phyloP scores from a whole-genome alignment of 345 rosid species.

The Corchorus olitorius region DNA sequence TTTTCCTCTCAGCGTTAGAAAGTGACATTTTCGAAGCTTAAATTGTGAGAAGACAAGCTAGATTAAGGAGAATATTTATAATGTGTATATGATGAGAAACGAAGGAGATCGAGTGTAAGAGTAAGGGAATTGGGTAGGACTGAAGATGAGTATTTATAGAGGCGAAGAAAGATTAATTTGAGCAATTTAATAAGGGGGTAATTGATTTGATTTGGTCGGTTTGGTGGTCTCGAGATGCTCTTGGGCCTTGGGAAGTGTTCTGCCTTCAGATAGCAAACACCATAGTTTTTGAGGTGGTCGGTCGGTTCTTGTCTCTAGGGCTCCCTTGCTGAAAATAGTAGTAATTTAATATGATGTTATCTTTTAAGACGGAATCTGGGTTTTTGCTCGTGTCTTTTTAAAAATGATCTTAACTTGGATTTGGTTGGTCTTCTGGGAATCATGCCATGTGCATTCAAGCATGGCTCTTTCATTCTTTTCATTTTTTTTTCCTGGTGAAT shows the following conservation, averaged over 20 bases:
- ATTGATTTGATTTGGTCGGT: constrained; percentile 9
- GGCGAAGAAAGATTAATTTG: neutral
- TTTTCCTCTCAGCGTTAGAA: constrained; percentile 2
- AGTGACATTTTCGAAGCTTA: constrained; percentile 4
- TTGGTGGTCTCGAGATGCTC: constrained; percentile 1
- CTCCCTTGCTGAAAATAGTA: neutral
- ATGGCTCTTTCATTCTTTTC: too few species aligned
- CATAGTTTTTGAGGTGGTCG: constrained; percentile 7
- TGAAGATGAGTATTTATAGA: neutral
- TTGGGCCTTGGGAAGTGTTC: constrained; percentile 12
- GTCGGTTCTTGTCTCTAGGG: neutral
- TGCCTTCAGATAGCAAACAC: neutral
- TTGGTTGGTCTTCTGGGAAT: too few species aligned
- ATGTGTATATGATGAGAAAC: too few species aligned
- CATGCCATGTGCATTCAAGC: too few species aligned
- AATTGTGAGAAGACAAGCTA: neutral
- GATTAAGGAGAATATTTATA: neutral
- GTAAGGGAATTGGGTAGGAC: neutral
- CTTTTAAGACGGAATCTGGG: too few species aligned
- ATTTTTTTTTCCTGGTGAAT: too few species aligned
- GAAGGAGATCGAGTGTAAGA: neutral
- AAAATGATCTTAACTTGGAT: too few species aligned
- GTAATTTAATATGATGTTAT: neutral
- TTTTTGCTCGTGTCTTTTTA: too few species aligned
- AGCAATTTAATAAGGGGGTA: neutral